Evolutionary conservation across 371 early-diverging fungal species (phyloP), one percentile per base, ranked within the genome.

Genomic region (Dinochytrium kinnereticum): DNA sequence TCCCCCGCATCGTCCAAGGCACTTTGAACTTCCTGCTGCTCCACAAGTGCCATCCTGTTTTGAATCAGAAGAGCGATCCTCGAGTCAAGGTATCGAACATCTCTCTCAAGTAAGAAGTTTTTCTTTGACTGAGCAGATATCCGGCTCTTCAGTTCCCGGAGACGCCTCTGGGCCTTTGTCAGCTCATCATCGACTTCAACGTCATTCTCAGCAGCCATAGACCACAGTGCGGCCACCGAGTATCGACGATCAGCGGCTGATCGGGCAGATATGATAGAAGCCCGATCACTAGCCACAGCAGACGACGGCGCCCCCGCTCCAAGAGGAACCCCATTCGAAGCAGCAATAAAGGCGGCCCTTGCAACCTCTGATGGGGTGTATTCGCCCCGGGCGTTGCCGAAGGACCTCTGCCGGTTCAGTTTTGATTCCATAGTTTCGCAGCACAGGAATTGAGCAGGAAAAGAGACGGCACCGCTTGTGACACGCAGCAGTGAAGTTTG

Each of bases 61-160:
- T 95, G 95, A 80, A 97, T 96, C 66, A 97, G 81, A 28, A 96
- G 84, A 0, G 97, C 97, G 70, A 97, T 97, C 67, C 97, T 88
- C 64, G 91, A 90, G 86, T 97, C 97, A 19, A 97, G 82, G 79
- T 94, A 95, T 39, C 97, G 90, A 40, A 96, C 96, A 80, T 97
- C 97, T 68, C 95, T 88, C 76, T 97, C 97, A 17, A 97, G 85
- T 37, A 94, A 84, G 84, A 96, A 97, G 86, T 97, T 97, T 81
- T 93, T 94, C 84, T 97, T 97, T 2, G 95, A 95, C 84, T 96
- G 96, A 2, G 90, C 86, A 13, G 97, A 96, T 50, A 97, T 96
- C 71, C 90, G 90, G 37, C 88, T 81, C 81, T 97, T 97, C 50
- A 96, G 80, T 61, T 97, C 96, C 53, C 94, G 85, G 65, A 97